Percentiles rank a stretch among this genome's conserved stretches.
phyloP scores from a whole-genome alignment of 2,329 filamentous ascomycete species.

The Neopestalotiopsis sp. region DNA sequence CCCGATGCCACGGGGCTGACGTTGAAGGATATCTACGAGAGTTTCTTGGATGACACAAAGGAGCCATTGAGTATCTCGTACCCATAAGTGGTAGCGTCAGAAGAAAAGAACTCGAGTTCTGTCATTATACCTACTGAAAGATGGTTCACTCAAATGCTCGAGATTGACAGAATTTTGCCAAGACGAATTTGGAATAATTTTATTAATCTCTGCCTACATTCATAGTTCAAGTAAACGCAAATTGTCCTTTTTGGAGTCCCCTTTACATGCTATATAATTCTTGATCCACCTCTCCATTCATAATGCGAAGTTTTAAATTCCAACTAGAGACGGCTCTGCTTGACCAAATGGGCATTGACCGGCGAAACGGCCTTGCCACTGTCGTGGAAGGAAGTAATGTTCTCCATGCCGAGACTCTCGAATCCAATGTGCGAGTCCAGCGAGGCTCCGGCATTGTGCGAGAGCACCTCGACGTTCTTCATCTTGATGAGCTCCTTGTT shows the following conservation, averaged over 20 bases:
- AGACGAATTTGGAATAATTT: too few relatives aligned
- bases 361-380: constrained; percentile 16
- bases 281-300: background rate
- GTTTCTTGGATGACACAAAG: constrained; percentile 5
- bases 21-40: constrained; percentile 2
- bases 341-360: constrained; percentile 15
- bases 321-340: constrained; percentile 10
- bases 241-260: background rate
- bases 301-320: background rate
- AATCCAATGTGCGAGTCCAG: constrained; percentile 18
- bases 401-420: constrained; percentile 16
- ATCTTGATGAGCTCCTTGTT: constrained; percentile 16
- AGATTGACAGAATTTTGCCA: too few relatives aligned
- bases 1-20: constrained; percentile 50
- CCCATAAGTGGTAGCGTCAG: background rate
- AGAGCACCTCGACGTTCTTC: constrained; percentile 17
- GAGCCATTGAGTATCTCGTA: background rate
- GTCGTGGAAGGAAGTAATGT: constrained; percentile 11
- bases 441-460: constrained; percentile 17
- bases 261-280: background rate
- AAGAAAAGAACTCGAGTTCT: background rate
- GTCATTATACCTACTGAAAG: background rate
- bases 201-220: background rate
- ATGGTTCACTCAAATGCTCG: background rate
- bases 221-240: background rate